These are phyloP conservation scores for Bolboschoenoplectus hybrid DNA, from an alignment of 202 grass and related monocot genomes.

Conservation along the genomic window DNA sequence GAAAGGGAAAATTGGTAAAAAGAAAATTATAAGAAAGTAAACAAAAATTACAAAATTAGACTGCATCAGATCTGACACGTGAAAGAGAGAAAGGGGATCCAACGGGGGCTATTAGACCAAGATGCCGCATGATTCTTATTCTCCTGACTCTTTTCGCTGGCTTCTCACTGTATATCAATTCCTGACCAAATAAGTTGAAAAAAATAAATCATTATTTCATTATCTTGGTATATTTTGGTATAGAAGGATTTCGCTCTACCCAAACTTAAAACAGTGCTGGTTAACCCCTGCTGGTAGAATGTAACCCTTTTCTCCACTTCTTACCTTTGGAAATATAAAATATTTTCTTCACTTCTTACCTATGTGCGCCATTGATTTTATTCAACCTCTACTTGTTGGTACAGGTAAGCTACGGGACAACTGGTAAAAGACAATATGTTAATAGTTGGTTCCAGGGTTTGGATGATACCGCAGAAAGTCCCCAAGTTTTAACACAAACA, in stretches of 20 bases:
- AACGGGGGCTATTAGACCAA: slow-evolving; percentile 49
- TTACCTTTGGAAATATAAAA: neutral
- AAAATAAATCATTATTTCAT: neutral
- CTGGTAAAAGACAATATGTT: slow-evolving; percentile 2
- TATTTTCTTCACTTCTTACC: neutral
- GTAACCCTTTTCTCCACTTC: neutral
- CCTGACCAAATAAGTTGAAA: slow-evolving; percentile 35
- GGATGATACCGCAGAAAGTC: neutral
- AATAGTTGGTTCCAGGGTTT: neutral
- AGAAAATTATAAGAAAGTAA: neutral
- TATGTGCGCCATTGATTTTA: neutral
- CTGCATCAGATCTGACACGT: slow-evolving; percentile 23
- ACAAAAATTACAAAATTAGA: neutral
- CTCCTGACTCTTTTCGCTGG: slow-evolving; percentile 41
- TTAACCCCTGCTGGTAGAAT: neutral
- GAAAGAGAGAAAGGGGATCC: slow-evolving; percentile 50
- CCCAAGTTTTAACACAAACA: neutral
- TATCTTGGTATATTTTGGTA: neutral
- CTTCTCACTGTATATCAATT: slow-evolving; percentile 42
- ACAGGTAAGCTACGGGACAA: neutral
- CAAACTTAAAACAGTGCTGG: neutral
- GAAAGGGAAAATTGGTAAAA: slow-evolving; percentile 6
- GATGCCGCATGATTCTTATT: slow-evolving; percentile 50
- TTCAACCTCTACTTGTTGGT: neutral
- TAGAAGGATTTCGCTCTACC: neutral